phyloP scores from a whole-genome alignment of 2,329 filamentous ascomycete genomes.

The Berkeleyomyces basicola region DNA sequence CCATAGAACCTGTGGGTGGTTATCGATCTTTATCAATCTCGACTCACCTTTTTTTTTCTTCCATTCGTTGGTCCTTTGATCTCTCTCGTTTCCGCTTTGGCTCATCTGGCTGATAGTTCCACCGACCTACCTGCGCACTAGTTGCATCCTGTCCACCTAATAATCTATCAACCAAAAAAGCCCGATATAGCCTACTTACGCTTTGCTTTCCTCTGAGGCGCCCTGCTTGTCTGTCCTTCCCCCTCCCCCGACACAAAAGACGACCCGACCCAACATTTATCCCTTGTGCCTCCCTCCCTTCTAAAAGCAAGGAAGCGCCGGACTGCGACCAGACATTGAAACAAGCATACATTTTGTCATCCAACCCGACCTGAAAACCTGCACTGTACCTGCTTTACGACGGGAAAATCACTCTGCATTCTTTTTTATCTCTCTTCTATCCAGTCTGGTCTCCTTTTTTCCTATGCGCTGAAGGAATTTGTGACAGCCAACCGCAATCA shows the following conservation, averaged over 20 bases:
- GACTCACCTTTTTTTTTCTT: neutral
- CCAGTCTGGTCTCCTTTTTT: neutral
- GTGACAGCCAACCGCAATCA: neutral
- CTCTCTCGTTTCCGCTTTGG: neutral
- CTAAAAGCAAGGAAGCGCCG: neutral
- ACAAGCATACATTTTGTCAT: neutral
- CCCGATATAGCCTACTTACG: neutral
- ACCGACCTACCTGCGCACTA: neutral
- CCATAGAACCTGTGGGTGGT: neutral
- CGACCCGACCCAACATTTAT: too few relatives aligned
- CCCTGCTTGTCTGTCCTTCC: neutral
- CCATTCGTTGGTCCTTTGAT: neutral
- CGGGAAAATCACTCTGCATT: neutral
- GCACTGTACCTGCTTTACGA: neutral
- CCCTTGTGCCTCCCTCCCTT: neutral
- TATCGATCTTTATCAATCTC: neutral
- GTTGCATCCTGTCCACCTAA: neutral
- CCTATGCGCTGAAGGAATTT: slow-evolving; percentile 1
- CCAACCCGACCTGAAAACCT: neutral
- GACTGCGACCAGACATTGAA: neutral
- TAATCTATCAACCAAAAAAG: neutral
- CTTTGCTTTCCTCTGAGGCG: neutral
- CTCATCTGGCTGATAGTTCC: neutral
- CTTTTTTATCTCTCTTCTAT: neutral
- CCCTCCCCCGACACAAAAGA: neutral